These are phyloP conservation scores for Schizochytrium sp. DNA, from an alignment of 108 stramenopile species.

Conservation along the genomic window DNA sequence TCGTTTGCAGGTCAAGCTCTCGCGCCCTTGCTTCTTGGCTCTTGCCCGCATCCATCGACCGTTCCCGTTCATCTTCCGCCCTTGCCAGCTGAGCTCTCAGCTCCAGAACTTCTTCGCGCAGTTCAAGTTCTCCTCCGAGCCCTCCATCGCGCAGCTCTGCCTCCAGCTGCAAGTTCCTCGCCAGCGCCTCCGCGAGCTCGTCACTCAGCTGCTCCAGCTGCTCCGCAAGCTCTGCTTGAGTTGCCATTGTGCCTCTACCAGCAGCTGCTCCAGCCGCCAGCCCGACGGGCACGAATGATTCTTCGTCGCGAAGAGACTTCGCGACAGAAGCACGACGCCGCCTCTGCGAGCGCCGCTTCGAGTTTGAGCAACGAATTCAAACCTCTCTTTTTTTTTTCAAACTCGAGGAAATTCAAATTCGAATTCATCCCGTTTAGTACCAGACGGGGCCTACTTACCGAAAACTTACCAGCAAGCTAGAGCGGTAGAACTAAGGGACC, in stretches of 20 bases:
- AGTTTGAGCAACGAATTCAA: too few species aligned
- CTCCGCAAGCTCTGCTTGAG: slow-evolving; percentile 58
- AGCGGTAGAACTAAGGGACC: too few species aligned
- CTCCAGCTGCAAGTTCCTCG: slow-evolving; percentile 35
- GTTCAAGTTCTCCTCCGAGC: slow-evolving; percentile 40
- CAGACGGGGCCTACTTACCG: too few species aligned
- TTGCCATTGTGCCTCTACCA: neutral
- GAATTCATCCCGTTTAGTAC: too few species aligned
- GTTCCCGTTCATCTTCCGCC: slow-evolving; percentile 45
- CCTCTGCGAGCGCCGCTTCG: too few species aligned
- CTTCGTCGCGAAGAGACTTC: too few species aligned
- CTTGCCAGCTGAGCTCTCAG: neutral
- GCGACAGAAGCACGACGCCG: too few species aligned
- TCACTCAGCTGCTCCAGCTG: slow-evolving; percentile 37
- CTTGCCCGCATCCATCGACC: slow-evolving; percentile 53
- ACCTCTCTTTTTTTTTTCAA: too few species aligned
- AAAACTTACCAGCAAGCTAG: too few species aligned
- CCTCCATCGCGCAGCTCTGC: slow-evolving; percentile 42
- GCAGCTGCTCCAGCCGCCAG: too few species aligned
- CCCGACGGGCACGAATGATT: too few species aligned
- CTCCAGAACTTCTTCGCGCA: slow-evolving; percentile 55
- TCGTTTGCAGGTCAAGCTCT: slow-evolving; percentile 58
- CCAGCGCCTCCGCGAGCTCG: slow-evolving; percentile 38
- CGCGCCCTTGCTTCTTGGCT: slow-evolving; percentile 24
- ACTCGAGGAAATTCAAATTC: too few species aligned